Percentiles rank a stretch among this genome's conserved stretches.
Evolutionary conservation across 202 grass and related monocot species (phyloP).

Genomic region (Alloteropsis angusta): DNA sequence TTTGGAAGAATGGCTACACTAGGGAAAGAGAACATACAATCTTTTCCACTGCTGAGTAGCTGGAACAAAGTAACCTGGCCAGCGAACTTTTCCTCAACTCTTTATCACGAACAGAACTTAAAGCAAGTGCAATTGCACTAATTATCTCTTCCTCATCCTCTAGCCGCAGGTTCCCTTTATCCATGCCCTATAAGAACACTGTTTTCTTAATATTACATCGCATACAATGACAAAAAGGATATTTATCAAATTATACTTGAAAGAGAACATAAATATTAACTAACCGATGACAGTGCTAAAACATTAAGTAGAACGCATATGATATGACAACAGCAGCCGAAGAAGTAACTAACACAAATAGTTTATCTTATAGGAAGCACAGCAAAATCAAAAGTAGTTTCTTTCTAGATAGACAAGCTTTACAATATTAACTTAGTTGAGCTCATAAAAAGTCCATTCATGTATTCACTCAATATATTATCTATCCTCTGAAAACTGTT

Average conservation of each 20-base stretch:
- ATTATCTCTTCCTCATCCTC: slow-evolving; percentile 85
- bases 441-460: background rate
- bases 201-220: slow-evolving; percentile 1
- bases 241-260: background rate
- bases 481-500: background rate
- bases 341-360: background rate
- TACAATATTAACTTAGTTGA: background rate
- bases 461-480: background rate
- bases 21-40: slow-evolving; percentile 56
- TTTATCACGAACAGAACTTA: slow-evolving; percentile 57
- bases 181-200: slow-evolving; percentile 57
- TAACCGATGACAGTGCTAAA: background rate
- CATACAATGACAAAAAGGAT: slow-evolving; percentile 16
- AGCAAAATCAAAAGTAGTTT: background rate
- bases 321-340: background rate
- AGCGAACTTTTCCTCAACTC: slow-evolving; percentile 77
- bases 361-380: background rate
- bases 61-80: slow-evolving; percentile 70
- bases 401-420: background rate
- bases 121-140: slow-evolving; percentile 63
- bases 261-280: background rate
- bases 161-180: slow-evolving; percentile 56
- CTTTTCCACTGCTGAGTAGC: slow-evolving; percentile 64
- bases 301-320: background rate
- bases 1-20: slow-evolving; percentile 1